Evolutionary conservation across 306 rosid species (phyloP).

Genomic region (Spatholobus suberectus): DNA sequence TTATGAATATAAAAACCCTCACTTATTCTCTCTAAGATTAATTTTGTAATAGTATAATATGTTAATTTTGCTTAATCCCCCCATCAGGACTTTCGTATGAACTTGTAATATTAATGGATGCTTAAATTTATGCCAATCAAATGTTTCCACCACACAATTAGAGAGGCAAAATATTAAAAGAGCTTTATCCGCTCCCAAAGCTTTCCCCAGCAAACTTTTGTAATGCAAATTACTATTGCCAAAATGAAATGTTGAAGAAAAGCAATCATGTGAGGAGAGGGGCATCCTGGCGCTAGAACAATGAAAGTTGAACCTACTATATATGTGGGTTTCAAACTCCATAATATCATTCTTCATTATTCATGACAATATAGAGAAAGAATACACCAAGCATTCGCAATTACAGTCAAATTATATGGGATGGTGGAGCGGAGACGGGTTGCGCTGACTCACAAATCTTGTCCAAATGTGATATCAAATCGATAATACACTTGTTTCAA

Average conservation of each 20-base stretch:
- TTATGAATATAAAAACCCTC: too few relatives aligned
- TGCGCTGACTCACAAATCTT: not conserved
- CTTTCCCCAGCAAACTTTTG: not conserved
- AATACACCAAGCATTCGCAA: not conserved
- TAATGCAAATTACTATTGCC: not conserved
- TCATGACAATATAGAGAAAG: not conserved
- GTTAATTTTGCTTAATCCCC: not conserved
- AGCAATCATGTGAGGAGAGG: not conserved
- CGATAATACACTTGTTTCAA: conserved; percentile 25
- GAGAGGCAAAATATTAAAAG: not conserved
- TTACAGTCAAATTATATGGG: not conserved
- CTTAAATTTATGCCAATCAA: not conserved
- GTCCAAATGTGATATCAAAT: conserved; percentile 21
- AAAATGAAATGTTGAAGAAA: not conserved
- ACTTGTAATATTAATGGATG: conserved; percentile 3
- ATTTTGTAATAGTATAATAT: too few relatives aligned
- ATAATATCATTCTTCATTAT: not conserved
- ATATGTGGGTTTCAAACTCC: not conserved
- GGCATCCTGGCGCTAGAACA: not conserved
- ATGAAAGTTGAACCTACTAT: not conserved
- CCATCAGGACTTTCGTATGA: not conserved
- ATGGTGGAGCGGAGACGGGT: not conserved
- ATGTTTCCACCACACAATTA: not conserved
- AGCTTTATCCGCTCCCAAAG: not conserved
- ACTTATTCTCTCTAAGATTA: not conserved